Percentiles rank a stretch among this genome's conserved stretches.
Evolutionary conservation across 129 eudicot genomes (phyloP).

Genomic region (Artemisia annua): DNA sequence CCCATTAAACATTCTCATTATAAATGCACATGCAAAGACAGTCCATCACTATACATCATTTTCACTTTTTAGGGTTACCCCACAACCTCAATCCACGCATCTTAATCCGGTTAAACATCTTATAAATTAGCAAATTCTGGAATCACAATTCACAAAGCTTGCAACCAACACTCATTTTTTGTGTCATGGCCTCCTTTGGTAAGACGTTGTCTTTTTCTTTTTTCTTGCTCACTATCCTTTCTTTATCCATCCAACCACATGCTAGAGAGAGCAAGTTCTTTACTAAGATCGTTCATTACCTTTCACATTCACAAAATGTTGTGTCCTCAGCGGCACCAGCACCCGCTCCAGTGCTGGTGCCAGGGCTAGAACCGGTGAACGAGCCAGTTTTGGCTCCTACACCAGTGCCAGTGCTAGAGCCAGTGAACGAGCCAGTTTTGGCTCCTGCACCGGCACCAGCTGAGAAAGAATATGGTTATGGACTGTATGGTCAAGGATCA

Average conservation of each 20-base stretch:
- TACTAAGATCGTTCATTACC: conserved; percentile 34
- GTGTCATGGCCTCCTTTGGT: conserved; percentile 46
- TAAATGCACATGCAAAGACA: conserved; percentile 35
- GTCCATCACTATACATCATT: conserved; percentile 24
- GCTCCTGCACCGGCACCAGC: conserved; percentile 37
- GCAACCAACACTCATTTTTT: conserved; percentile 25
- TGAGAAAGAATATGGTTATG: conserved; percentile 44
- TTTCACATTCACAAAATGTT: conserved; percentile 12
- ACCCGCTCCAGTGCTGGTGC: conserved; percentile 18
- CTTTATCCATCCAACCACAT: conserved; percentile 35
- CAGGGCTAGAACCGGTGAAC: conserved; percentile 3
- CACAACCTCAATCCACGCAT: conserved; percentile 53
- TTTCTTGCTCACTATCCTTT: conserved; percentile 32
- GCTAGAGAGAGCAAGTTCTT: conserved; percentile 65
- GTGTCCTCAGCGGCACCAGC: background rate
- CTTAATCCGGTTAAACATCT: conserved; percentile 28
- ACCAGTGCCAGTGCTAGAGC: conserved; percentile 17
- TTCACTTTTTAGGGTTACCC: background rate
- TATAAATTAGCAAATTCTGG: conserved; percentile 24
- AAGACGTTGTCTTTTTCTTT: conserved; percentile 31
- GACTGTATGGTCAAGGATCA: conserved; percentile 50
- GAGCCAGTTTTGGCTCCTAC: conserved; percentile 24
- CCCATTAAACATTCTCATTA: conserved; percentile 33
- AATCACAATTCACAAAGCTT: conserved; percentile 17
- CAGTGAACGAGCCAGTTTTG: background rate